Conservation (phyloP, 2,329 filamentous ascomycete genomes). For the Trichoderma guizhouense region DNA sequence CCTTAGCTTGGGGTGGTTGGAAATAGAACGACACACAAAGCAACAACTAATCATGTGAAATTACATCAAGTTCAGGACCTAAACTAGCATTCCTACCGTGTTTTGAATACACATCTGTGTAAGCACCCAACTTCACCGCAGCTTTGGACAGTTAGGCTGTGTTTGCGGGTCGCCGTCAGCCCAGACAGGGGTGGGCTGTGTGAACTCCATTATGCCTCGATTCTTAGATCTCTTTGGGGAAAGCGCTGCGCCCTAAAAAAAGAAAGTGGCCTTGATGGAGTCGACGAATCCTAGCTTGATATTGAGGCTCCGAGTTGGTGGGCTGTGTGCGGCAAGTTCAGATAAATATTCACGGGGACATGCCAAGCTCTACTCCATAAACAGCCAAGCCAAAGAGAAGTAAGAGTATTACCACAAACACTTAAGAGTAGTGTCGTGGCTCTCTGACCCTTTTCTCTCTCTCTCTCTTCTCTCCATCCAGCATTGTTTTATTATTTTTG, state of each 20-base stretch:
- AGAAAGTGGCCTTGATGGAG: not conserved
- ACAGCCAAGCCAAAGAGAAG: not conserved
- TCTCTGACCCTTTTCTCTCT: not conserved
- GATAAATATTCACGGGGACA: not conserved
- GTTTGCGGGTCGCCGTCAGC: slow-evolving; percentile 6
- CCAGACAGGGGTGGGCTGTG: slow-evolving; percentile 1
- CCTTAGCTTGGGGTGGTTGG: not conserved
- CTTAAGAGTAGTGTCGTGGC: not conserved
- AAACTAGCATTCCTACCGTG: not conserved
- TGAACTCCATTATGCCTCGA: not conserved
- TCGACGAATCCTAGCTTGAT: not conserved
- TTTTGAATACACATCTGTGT: not conserved
- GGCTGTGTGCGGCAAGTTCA: not conserved
- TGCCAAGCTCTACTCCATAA: not conserved
- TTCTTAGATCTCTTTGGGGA: not conserved
- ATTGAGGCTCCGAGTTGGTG: not conserved
- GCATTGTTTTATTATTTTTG: not conserved
- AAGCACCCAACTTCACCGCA: slow-evolving; percentile 6
- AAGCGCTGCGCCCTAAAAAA: not conserved
- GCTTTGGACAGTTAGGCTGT: slow-evolving; percentile 2
- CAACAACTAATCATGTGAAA: not conserved
- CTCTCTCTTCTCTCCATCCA: not conserved
- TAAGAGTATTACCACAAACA: not conserved
- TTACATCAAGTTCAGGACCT: not conserved
- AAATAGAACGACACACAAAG: not conserved